Evolutionary conservation across 306 rosid genomes (phyloP), one percentile per base, ranked within the genome.

Genomic region (Ochetophila trinervis): DNA sequence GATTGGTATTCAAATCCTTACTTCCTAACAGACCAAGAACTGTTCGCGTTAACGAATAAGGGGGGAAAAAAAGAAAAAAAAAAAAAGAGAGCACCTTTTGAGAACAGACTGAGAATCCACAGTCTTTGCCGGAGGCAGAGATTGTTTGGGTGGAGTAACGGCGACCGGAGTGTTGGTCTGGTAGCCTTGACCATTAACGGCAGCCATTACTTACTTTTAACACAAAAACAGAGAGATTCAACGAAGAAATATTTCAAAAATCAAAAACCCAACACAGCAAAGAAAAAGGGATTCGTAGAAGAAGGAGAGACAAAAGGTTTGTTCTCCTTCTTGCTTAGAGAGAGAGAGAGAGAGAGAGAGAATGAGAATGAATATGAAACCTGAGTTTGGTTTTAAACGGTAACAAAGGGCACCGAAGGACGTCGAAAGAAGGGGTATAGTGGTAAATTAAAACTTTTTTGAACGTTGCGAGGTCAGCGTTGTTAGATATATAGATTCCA

Each of bases 101-200:
- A 86, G 96, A 83, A 88, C 96, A 56, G 97, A 85, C 16, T 91
- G 97, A 69, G 95, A 85, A 18, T 91, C 95, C 27, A 80, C 83
- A 47, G 75, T 76, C 72, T 86, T 91, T 0, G 86, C 66, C 4
- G 83, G 84, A 17, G 76, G 83, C 18, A 57, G 73, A 59, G 86
- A 48, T 13, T 81, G 86, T 76, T 76, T 91, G 15, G 83, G 21
- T 5, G 84, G 73, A 27, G 71, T 71, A 30, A 77, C 74, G 48
- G 72, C 65, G 35, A 67, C 76, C 5, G 78, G 67, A 34, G 84
- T 74, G 69, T 73, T 83, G 51, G 58, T 77, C 63, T 73, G 82
- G 68, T 40, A 40, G 45, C 65, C 77, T 80, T 71, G 78, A 62
- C 40, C 83, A 6, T 84, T 83, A 57, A 77, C 57, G 56, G 83